Percentiles rank a stretch among this genome's conserved stretches.
These are phyloP conservation scores for Pseudocercospora fuligena DNA, from an alignment of 2,329 filamentous ascomycete species.

Conservation along the genomic window DNA sequence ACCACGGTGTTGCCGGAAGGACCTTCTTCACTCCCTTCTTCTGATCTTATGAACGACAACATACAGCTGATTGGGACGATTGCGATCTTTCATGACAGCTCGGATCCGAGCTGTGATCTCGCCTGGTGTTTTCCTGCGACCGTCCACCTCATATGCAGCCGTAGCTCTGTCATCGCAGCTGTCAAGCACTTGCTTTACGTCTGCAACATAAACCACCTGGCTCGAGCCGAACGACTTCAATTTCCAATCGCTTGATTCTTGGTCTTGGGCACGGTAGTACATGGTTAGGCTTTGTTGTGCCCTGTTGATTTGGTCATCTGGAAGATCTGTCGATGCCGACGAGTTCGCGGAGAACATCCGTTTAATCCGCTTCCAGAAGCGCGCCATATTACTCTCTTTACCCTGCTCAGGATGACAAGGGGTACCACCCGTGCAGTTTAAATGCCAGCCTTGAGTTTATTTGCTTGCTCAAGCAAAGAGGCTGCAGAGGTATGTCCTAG, in stretches of 20 bases:
- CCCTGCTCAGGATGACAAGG: not conserved
- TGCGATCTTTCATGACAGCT: not conserved
- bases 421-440: not conserved
- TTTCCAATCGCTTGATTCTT: not conserved
- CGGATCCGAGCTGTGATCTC: not conserved
- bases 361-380: not conserved
- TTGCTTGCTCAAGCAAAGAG: not conserved
- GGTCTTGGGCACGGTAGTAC: not conserved
- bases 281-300: not conserved
- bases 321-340: not conserved
- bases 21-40: not conserved
- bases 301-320: not conserved
- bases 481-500: not conserved
- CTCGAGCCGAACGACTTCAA: not conserved
- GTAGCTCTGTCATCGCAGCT: not conserved
- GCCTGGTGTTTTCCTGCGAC: not conserved
- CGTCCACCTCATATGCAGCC: not conserved
- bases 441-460: not conserved
- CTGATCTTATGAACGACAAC: not conserved
- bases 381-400: not conserved
- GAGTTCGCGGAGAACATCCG: not conserved
- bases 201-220: not conserved
- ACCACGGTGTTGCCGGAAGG: not conserved
- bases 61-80: not conserved
- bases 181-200: not conserved